Evolutionary conservation across 176 grass and related monocot species (phyloP), one percentile per base, ranked within the genome.

Genomic region (Juncus inflexus): DNA sequence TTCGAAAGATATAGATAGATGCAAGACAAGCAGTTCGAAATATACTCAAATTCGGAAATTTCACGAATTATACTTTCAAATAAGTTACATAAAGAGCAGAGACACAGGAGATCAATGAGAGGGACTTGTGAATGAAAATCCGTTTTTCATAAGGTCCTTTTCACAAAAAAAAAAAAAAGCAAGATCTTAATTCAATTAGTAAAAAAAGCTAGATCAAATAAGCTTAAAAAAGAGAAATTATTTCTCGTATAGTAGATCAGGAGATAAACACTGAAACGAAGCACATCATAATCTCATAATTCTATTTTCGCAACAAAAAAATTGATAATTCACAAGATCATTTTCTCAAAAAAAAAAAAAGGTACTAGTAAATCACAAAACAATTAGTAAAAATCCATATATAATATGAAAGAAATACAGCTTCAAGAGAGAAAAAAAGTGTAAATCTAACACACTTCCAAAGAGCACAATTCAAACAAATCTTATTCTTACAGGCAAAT

Each of bases 401-500:
- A 40, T 41, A 57, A 42, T 15, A 62, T 51, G 36, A 38, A 49
- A 1, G 63, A 15, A 69, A 13, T 45, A 76, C 66, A 12, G 8
- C 63, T 47, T 60, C 3, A 39, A 70, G 60, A 64, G 36, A 41
- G 68, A 69, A 50, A 69, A 50, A 52, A 36, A 5, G 3, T 14
- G 1, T 10, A n/a, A 54, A 28, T 28, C 1, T 1, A 13, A 49
- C 42, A 49, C 42, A 51, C 10, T 39, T 49, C 2, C 41, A 59
- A 39, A 15, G 19, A 49, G 42, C 6, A 13, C 9, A 41, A 37
- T 12, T 3, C 51, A 36, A 40, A 42, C 0, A 4, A 15, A 70
- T 35, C 58, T 61, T 28, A 28, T 28, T 49, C 88, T 92, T 76
- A 97, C 94, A 3, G 77, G 75, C 3, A 89, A 14, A 51, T 89